Conservation (phyloP, 345 rosid genomes). For the Eucalyptus erythrocorys region DNA sequence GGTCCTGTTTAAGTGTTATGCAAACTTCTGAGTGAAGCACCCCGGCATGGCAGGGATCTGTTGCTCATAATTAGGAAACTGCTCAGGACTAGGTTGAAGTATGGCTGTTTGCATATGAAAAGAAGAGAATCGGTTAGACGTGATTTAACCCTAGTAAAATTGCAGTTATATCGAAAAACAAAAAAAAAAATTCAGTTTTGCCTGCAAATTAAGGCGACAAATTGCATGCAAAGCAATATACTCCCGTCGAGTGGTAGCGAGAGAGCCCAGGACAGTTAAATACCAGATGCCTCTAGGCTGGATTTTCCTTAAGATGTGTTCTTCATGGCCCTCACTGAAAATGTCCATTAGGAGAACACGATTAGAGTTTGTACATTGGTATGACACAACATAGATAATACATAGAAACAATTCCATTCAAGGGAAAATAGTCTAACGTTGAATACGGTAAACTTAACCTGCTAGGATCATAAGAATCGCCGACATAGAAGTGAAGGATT, state of each 20-base stretch:
- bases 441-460: conserved; percentile 22
- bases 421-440: neutral
- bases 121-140: neutral
- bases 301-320: conserved; percentile 82
- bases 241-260: conserved; percentile 98
- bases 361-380: neutral
- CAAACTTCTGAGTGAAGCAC: conserved; percentile 84
- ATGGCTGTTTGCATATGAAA: conserved; percentile 90
- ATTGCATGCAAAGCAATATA: conserved; percentile 98
- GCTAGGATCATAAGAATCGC: conserved; percentile 56
- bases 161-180: neutral
- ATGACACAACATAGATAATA: neutral
- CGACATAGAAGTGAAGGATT: conserved; percentile 93
- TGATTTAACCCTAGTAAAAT: neutral
- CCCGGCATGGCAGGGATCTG: conserved; percentile 90
- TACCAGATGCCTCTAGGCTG: conserved; percentile 78
- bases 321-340: conserved; percentile 67
- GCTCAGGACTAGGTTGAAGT: conserved; percentile 84
- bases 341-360: neutral
- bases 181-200: conserved; percentile 2
- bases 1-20: conserved; percentile 61
- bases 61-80: conserved; percentile 87
- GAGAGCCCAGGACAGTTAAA: conserved; percentile 93
- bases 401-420: neutral
- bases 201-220: conserved; percentile 94